These are phyloP conservation scores for Fusarium albidum DNA, from an alignment of 2,329 filamentous ascomycete species.

Conservation along the genomic window DNA sequence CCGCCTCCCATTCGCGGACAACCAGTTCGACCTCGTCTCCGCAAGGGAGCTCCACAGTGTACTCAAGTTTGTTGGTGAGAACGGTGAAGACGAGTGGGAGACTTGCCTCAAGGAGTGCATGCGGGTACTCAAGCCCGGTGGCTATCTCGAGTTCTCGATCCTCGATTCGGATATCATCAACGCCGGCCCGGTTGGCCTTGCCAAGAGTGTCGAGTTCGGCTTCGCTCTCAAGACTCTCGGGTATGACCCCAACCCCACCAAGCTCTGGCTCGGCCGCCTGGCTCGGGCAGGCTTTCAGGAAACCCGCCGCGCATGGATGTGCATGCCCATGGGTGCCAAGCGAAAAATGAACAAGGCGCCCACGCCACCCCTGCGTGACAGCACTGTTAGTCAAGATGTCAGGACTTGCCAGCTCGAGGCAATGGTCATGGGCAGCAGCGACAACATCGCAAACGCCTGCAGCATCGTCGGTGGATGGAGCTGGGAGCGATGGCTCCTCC, in stretches of 20 bases:
- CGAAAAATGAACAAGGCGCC: slow-evolving; percentile 43
- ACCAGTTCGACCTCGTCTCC: slow-evolving; percentile 91
- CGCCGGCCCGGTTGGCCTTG: slow-evolving; percentile 79
- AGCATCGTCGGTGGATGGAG: slow-evolving; percentile 87
- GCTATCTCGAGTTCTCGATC: slow-evolving; percentile 89
- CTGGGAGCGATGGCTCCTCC: slow-evolving; percentile 97
- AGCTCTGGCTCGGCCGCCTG: slow-evolving; percentile 79
- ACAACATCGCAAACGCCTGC: slow-evolving; percentile 76
- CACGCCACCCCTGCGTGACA: slow-evolving; percentile 44
- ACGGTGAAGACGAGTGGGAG: slow-evolving; percentile 86
- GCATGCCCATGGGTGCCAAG: slow-evolving; percentile 78
- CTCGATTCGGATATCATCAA: slow-evolving; percentile 92
- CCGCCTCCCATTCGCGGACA: slow-evolving; percentile 83
- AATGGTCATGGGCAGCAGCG: slow-evolving; percentile 71
- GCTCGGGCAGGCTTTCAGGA: slow-evolving; percentile 79
- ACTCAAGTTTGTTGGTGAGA: slow-evolving; percentile 75
- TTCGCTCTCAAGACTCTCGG: slow-evolving; percentile 89
- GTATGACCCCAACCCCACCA: slow-evolving; percentile 87
- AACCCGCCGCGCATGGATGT: slow-evolving; percentile 86
- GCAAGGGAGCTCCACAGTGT: slow-evolving; percentile 86
- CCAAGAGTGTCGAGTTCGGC: slow-evolving; percentile 89
- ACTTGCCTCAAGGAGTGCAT: slow-evolving; percentile 84
- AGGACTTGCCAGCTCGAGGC: slow-evolving; percentile 66
- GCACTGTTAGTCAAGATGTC: slow-evolving; percentile 51
- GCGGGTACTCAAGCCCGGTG: slow-evolving; percentile 91